Base-by-base conservation (phyloP, 345 rosid genomes). In the Trapa bicornis region DNA sequence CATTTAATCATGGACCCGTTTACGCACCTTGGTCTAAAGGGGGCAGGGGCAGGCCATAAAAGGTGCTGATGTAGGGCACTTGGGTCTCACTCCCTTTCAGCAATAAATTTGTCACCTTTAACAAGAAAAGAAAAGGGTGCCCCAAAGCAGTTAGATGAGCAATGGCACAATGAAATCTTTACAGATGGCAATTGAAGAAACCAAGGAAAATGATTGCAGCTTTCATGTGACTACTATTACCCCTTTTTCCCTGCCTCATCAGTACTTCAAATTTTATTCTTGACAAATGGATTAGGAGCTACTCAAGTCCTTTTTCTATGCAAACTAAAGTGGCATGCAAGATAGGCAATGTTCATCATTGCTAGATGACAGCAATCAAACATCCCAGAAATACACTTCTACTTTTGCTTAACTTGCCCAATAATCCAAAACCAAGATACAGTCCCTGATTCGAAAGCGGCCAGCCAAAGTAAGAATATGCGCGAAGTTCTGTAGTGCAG, bases 41-140 rank as follows among this genome's bases (percentile, higher is more conserved):
- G 72, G 58, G 67, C 70, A 68, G 69, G 74, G 50, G 8, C 35
- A 58, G 70, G 82, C 78, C 81, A 80, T 22, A 80, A 79, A 80
- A 72, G 79, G 8, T 42, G 48, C 56, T 12, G 66, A 38, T 39
- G 71, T 39, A 13, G 64, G 67, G 73, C 72, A 73, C 80, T 67
- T 79, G 80, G 80, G 64, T 22, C 29, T 22, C 29, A 22, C 29
- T 22, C 29, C 29, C 3, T 39, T 39, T 39, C 6, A 39, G 42
- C 6, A 39, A 39, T 22, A 39, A 39, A 39, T 39, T 6, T 39
- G 3, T 39, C 42, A 39, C 60, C 22, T 60, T 52, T 8, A 36
- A 14, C 58, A 37, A 47, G 66, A 3, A 35, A 45, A 39, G 39
- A 6, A 41, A 45, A 47, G 39, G 35, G 1, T 11, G 58, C 9